Evolutionary conservation across 352 stramenopile genomes (phyloP).

Genomic region (Phytophthora macrochlamydospora): DNA sequence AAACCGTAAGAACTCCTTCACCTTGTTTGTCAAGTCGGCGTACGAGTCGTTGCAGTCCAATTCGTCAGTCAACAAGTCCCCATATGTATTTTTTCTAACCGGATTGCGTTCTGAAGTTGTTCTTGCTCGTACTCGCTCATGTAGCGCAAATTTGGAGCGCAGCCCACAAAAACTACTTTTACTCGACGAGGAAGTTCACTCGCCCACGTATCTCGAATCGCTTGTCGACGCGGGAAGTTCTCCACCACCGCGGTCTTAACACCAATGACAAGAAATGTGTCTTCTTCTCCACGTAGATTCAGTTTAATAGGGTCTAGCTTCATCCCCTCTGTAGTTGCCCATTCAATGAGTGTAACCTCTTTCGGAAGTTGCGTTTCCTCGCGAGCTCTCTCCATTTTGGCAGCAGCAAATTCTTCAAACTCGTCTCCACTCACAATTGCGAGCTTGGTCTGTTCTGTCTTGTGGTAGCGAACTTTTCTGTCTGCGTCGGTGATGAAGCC

Average conservation of each 20-base stretch:
- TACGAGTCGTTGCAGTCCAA: constrained; percentile 63
- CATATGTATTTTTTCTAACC: constrained; percentile 36
- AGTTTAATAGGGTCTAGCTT: background rate
- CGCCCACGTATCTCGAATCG: constrained; percentile 53
- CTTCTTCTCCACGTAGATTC: background rate
- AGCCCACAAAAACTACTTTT: constrained; percentile 49
- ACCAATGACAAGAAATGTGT: constrained; percentile 44
- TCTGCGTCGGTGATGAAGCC: constrained; percentile 11
- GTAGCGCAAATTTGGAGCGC: constrained; percentile 8
- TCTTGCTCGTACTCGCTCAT: constrained; percentile 1
- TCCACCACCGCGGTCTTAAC: constrained; percentile 47
- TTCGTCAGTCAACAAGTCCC: constrained; percentile 49
- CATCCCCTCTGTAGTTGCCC: constrained; percentile 3
- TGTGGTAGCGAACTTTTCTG: background rate
- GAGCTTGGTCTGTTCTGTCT: constrained; percentile 7
- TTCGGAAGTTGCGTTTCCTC: background rate
- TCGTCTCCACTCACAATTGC: constrained; percentile 11
- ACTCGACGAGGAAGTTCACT: constrained; percentile 22
- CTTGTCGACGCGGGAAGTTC: constrained; percentile 39
- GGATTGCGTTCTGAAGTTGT: constrained; percentile 20
- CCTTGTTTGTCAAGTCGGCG: constrained; percentile 49
- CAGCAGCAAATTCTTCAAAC: constrained; percentile 1
- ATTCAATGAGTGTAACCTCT: constrained; percentile 14
- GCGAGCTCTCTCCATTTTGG: background rate
- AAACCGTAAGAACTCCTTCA: constrained; percentile 58